Base-by-base conservation (phyloP, 805 yeast genomes). In the Cyberlindnera nakhonratchasimensis region DNA sequence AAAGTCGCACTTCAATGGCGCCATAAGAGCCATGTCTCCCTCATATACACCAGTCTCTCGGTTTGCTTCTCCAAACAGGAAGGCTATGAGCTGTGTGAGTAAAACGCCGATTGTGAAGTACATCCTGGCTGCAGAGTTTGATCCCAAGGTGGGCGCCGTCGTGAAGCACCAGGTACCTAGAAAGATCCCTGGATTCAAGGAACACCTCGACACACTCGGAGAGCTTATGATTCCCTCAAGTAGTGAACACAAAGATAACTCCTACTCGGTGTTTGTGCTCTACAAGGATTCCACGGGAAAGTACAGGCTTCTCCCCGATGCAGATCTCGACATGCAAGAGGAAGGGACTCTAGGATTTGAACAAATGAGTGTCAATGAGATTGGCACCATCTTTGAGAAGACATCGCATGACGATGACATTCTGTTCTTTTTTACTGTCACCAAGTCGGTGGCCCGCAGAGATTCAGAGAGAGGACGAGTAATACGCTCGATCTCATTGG, bases 91-190 rank as follows among this genome's bases (percentile, higher is more conserved):
- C 13, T 39, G 45, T 18, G 34, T 48, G 5, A 12, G 40, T 16
- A 9, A 18, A 13, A 16, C 50, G 1, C 34, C 54, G 24, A 74
- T 78, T 52, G 74, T 76, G 13, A 75, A 75, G 40, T 82, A 71
- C 54, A 70, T 83, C 18, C 53, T 87, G 24, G 72, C 88, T 6
- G 85, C 91, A 1, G 90, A 85, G 62, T 89, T 88, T 59, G 93
- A 88, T 58, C 78, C 82, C 48, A 82, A 77, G 53, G 69, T 77
- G 41, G 96, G 96, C 0, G 82, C 93, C 0, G 67, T 75, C 4
- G 63, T 88, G 24, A 67, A 68, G 39, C 74, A 75, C 50, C 89
- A 82, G 54, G 70, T 74, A 39, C 91, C 95, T 0, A 44, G 54
- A 12, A 57, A 54, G 35, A 58, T 67, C 3, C 62, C 74, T 1